Evolutionary conservation across 2,329 filamentous ascomycete genomes (phyloP).

Genomic region (Xylaria sp.): DNA sequence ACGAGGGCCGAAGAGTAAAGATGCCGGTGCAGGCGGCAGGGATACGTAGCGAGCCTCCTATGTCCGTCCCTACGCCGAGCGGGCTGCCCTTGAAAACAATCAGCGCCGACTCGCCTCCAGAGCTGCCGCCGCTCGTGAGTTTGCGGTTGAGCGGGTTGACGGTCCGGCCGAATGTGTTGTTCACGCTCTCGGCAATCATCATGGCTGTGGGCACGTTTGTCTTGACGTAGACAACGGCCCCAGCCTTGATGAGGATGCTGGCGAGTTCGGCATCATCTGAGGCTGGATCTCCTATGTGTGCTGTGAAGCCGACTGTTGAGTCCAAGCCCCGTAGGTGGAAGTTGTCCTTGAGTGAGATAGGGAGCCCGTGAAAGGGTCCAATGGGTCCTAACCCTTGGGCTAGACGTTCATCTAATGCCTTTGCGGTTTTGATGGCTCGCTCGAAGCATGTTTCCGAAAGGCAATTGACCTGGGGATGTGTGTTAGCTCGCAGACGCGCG

Average conservation of each 20-base stretch:
- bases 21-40: constrained; percentile 42
- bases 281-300: constrained; percentile 64
- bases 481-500: constrained; percentile 7
- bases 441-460: constrained; percentile 61
- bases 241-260: constrained; percentile 50
- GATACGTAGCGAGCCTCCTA: constrained; percentile 43
- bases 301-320: constrained; percentile 67
- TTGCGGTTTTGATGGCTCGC: constrained; percentile 55
- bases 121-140: constrained; percentile 68
- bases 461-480: constrained; percentile 49
- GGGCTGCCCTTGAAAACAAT: constrained; percentile 63
- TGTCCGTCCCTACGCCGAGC: constrained; percentile 53
- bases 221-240: constrained; percentile 62
- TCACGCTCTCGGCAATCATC: constrained; percentile 72
- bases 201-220: constrained; percentile 66
- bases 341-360: constrained; percentile 72
- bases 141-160: constrained; percentile 65
- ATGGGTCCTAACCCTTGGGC: constrained; percentile 51
- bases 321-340: constrained; percentile 67
- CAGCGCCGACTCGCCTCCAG: constrained; percentile 70
- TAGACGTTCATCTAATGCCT: constrained; percentile 56
- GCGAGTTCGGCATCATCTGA: constrained; percentile 48
- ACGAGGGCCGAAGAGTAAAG: constrained; percentile 47
- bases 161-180: constrained; percentile 68
- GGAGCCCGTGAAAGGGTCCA: constrained; percentile 70